Percentiles rank a stretch among this genome's conserved stretches.
These are phyloP conservation scores for Termitomyces sp. DNA, from an alignment of 768 basidiomycete species.

Conservation along the genomic window DNA sequence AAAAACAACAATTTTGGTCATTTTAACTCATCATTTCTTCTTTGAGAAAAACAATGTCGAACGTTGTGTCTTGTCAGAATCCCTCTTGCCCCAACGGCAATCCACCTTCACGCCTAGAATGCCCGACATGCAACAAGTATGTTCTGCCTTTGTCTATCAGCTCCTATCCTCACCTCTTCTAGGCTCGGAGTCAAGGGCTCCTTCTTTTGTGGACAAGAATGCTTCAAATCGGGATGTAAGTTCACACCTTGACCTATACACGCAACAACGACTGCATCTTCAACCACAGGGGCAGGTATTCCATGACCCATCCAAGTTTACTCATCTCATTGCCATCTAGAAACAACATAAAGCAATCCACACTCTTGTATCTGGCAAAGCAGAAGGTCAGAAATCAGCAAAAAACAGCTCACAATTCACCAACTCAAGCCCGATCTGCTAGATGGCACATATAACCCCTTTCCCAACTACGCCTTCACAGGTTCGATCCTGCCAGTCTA, in stretches of 20 bases:
- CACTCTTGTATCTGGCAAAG: slow-evolving; percentile 37
- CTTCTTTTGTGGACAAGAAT: slow-evolving; percentile 92
- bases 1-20: slow-evolving; percentile 5
- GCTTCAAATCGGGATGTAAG: slow-evolving; percentile 94
- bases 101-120: slow-evolving; percentile 82
- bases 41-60: background rate
- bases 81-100: slow-evolving; percentile 70
- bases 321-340: slow-evolving; percentile 28
- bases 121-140: slow-evolving; percentile 91
- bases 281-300: slow-evolving; percentile 20
- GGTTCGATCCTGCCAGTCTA: slow-evolving; percentile 79
- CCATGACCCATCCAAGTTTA: background rate
- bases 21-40: slow-evolving; percentile 9
- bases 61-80: slow-evolving; percentile 56
- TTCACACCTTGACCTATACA: slow-evolving; percentile 9
- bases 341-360: slow-evolving; percentile 82
- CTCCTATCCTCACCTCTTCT: slow-evolving; percentile 12
- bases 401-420: slow-evolving; percentile 11
- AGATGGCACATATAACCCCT: slow-evolving; percentile 81
- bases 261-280: background rate
- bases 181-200: slow-evolving; percentile 81
- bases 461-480: slow-evolving; percentile 71
- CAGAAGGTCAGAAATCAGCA: slow-evolving; percentile 12
- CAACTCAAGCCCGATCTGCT: background rate
- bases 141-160: slow-evolving; percentile 17